Evolutionary conservation across 768 basidiomycete species (phyloP).

Genomic region (Guyanaporus albipodus): DNA sequence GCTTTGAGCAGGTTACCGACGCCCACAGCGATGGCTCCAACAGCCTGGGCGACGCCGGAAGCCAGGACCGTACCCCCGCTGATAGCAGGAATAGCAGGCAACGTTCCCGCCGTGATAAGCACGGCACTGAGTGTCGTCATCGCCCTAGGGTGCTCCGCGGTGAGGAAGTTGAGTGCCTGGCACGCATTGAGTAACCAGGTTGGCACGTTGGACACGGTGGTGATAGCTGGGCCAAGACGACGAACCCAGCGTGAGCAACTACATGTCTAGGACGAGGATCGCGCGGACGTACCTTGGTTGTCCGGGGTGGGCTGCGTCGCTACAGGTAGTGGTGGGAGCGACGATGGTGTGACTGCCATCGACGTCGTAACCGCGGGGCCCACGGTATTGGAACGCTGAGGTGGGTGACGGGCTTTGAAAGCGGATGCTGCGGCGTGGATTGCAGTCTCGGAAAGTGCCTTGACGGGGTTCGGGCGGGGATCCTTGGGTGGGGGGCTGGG

Average conservation of each 20-base stretch:
- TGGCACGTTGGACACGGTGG: conserved; percentile 56
- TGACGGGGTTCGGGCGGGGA: conserved; percentile 33
- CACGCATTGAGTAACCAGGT: conserved; percentile 77
- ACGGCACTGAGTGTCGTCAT: conserved; percentile 75
- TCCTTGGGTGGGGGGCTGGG: conserved; percentile 29
- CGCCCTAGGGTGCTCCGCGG: conserved; percentile 69
- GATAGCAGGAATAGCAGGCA: conserved; percentile 70
- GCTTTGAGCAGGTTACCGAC: conserved; percentile 57
- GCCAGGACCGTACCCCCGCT: conserved; percentile 70
- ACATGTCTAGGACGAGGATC: not conserved
- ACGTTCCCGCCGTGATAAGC: conserved; percentile 72
- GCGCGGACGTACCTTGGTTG: conserved; percentile 16
- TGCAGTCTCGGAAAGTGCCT: conserved; percentile 32
- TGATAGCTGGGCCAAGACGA: conserved; percentile 33
- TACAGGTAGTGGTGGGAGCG: conserved; percentile 19
- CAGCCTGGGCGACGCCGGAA: conserved; percentile 69
- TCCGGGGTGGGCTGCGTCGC: conserved; percentile 9
- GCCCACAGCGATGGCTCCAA: conserved; percentile 75
- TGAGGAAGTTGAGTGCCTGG: conserved; percentile 69
- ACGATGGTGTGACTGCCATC: conserved; percentile 3
- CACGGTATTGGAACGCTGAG: conserved; percentile 31
- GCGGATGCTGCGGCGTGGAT: conserved; percentile 28
- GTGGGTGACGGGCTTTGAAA: conserved; percentile 25
- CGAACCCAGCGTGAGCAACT: not conserved
- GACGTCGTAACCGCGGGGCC: conserved; percentile 21